Evolutionary conservation across 164 flowering plant genomes (phyloP).

Genomic region (Macadamia integrifolia): DNA sequence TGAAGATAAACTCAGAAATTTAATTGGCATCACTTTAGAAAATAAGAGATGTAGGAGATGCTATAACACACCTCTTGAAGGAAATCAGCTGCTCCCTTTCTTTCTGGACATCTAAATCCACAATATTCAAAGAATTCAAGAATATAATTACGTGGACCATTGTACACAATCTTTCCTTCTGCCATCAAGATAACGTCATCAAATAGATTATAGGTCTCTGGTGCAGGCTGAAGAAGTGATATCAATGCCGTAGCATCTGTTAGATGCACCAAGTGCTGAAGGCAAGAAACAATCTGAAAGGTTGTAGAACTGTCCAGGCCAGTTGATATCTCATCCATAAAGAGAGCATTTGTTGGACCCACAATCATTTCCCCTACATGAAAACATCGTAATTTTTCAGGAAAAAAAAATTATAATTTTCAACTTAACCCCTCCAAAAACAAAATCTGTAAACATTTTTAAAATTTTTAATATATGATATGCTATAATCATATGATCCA

Average conservation of each 20-base stretch:
- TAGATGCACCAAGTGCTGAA: too few relatives aligned
- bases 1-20: too few relatives aligned
- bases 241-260: neutral
- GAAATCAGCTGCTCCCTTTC: neutral
- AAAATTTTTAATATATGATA: too few relatives aligned
- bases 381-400: neutral
- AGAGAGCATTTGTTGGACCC: neutral
- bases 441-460: too few relatives aligned
- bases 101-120: neutral
- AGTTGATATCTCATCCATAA: too few relatives aligned
- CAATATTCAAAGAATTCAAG: neutral
- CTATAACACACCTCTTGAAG: neutral
- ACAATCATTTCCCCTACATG: constrained; percentile 1
- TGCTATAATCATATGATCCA: too few relatives aligned
- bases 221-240: constrained; percentile 3
- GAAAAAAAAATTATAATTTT: neutral
- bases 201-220: neutral
- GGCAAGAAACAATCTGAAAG: too few relatives aligned
- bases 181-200: too few relatives aligned
- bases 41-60: too few relatives aligned
- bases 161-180: neutral
- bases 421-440: too few relatives aligned
- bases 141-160: neutral
- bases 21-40: too few relatives aligned
- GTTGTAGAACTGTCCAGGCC: too few relatives aligned